These are phyloP conservation scores for Coffea canephora DNA, from an alignment of 257 asterid genomes.

Conservation along the genomic window DNA sequence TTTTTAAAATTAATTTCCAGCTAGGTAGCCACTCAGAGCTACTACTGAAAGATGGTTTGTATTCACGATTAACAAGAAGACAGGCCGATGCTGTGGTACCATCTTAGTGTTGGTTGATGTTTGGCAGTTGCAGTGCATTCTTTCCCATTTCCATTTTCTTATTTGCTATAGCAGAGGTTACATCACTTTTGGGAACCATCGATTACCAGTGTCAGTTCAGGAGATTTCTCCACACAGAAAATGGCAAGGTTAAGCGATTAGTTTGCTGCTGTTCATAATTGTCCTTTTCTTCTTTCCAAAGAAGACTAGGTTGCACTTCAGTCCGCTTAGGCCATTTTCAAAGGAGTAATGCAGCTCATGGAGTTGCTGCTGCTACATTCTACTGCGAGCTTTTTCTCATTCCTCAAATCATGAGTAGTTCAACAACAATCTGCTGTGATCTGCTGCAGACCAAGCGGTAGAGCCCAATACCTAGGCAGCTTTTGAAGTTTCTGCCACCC, in stretches of 20 bases:
- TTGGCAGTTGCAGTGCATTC: slow-evolving; percentile 9
- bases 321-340: background rate
- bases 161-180: background rate
- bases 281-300: background rate
- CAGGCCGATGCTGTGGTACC: slow-evolving; percentile 84
- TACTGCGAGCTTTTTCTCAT: too few relatives aligned
- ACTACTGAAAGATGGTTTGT: slow-evolving; percentile 60
- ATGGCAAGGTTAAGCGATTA: background rate
- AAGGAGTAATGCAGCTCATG: background rate
- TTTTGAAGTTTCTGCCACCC: background rate
- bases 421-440: background rate
- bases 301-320: background rate
- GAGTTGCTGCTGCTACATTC: background rate
- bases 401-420: background rate
- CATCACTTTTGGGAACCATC: background rate
- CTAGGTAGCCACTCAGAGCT: slow-evolving; percentile 80
- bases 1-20: slow-evolving; percentile 34
- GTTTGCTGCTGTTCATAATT: background rate
- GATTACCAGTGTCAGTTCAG: background rate
- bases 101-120: slow-evolving; percentile 10
- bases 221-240: background rate
- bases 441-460: background rate
- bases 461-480: background rate
- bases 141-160: slow-evolving; percentile 1
- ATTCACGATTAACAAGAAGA: slow-evolving; percentile 70